phyloP scores from a whole-genome alignment of 2,329 filamentous ascomycete species.

The Ilyonectria robusta region DNA sequence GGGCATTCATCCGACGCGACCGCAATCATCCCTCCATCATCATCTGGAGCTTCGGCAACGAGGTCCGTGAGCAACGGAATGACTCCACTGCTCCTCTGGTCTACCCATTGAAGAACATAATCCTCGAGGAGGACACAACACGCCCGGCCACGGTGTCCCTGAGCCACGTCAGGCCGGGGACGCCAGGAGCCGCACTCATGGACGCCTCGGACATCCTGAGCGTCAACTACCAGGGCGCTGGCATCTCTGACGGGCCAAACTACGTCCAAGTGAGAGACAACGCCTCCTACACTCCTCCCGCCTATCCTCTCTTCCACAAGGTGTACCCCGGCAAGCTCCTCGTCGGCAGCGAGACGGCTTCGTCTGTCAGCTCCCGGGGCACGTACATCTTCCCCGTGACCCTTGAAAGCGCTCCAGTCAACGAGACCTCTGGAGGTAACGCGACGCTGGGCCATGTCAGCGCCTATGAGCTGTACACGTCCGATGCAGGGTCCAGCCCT shows the following conservation, averaged over 20 bases:
- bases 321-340: conserved; percentile 64
- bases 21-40: conserved; percentile 68
- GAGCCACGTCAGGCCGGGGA: conserved; percentile 59
- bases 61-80: conserved; percentile 63
- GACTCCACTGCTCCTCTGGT: conserved; percentile 49
- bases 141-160: conserved; percentile 61
- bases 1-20: conserved; percentile 66
- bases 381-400: conserved; percentile 68
- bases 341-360: conserved; percentile 59
- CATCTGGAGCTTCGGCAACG: conserved; percentile 68
- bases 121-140: conserved; percentile 62
- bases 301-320: conserved; percentile 60
- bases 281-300: conserved; percentile 41
- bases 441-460: conserved; percentile 55
- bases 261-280: conserved; percentile 50
- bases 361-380: conserved; percentile 64
- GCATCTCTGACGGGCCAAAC: conserved; percentile 52
- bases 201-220: conserved; percentile 61
- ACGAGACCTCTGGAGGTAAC: conserved; percentile 56
- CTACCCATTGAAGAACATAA: conserved; percentile 57
- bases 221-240: conserved; percentile 70
- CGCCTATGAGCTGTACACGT: conserved; percentile 66
- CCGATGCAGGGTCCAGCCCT: conserved; percentile 62
- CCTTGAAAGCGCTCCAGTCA: conserved; percentile 55
- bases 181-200: conserved; percentile 50